Evolutionary conservation across 2,329 filamentous ascomycete species (phyloP).

Genomic region (Claviceps quebecensis): DNA sequence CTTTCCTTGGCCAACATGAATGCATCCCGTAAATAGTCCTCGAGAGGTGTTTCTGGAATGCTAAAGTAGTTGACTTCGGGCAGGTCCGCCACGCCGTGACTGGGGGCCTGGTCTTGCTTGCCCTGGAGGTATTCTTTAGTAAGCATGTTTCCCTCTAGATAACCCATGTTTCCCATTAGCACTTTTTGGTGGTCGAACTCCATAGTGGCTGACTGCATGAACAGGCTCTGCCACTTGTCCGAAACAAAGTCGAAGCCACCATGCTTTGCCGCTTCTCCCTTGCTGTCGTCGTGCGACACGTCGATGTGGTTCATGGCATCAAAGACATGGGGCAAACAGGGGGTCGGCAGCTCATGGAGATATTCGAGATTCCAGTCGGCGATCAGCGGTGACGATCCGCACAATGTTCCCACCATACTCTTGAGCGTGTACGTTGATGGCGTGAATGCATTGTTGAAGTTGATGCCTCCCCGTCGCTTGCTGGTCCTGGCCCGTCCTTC

Average conservation of each 20-base stretch:
- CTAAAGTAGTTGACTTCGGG: constrained; percentile 22
- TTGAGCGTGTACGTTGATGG: constrained; percentile 30
- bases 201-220: constrained; percentile 18
- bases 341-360: constrained; percentile 27
- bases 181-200: constrained; percentile 18
- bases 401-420: constrained; percentile 26
- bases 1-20: constrained; percentile 17
- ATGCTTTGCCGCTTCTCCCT: not conserved
- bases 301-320: constrained; percentile 17
- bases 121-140: constrained; percentile 18
- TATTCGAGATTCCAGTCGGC: constrained; percentile 29
- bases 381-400: constrained; percentile 27
- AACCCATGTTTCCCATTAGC: constrained; percentile 17
- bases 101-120: constrained; percentile 9
- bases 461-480: constrained; percentile 24
- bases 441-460: constrained; percentile 25
- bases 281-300: constrained; percentile 5
- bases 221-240: constrained; percentile 18
- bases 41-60: constrained; percentile 17
- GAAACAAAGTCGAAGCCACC: constrained; percentile 9
- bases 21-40: constrained; percentile 20
- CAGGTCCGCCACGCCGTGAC: constrained; percentile 14
- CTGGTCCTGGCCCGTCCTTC: constrained; percentile 1
- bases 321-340: constrained; percentile 27
- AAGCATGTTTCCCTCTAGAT: constrained; percentile 12